Conservation (phyloP, 768 basidiomycete genomes). For the Scleroderma citrinum region DNA sequence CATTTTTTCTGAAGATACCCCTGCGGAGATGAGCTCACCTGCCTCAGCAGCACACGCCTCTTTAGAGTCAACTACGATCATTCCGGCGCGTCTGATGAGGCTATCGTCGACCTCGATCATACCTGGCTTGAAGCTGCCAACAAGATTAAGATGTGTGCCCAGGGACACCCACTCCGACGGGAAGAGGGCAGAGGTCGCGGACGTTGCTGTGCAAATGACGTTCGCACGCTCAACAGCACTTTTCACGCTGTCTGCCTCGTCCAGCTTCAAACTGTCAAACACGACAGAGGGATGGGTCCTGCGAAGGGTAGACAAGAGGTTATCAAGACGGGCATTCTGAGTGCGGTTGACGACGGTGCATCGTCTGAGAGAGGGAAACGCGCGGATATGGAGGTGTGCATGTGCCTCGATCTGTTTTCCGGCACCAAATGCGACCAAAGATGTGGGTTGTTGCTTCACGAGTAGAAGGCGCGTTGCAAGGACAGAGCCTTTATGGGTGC, state of each 20-base stretch:
- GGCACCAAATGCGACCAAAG: constrained; percentile 63
- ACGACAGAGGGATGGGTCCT: constrained; percentile 20
- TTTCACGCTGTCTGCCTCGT: constrained; percentile 7
- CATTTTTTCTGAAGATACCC: constrained; percentile 34
- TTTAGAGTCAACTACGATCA: constrained; percentile 69
- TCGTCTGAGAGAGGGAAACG: constrained; percentile 45
- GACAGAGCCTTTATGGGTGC: constrained; percentile 52
- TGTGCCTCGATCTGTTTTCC: constrained; percentile 69
- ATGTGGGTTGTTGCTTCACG: constrained; percentile 31
- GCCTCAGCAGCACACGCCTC: constrained; percentile 71
- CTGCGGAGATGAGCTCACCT: constrained; percentile 64
- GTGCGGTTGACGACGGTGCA: constrained; percentile 65
- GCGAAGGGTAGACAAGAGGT: constrained; percentile 31
- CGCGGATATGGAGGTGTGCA: constrained; percentile 51
- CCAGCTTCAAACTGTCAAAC: constrained; percentile 9
- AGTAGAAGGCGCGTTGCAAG: constrained; percentile 56
- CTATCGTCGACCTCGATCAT: constrained; percentile 72
- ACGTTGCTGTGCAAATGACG: constrained; percentile 71
- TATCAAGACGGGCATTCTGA: constrained; percentile 39
- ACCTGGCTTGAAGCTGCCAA: constrained; percentile 74
- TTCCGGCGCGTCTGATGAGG: constrained; percentile 49
- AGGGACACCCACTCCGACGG: constrained; percentile 54
- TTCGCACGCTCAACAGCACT: constrained; percentile 14
- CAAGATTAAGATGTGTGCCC: constrained; percentile 65
- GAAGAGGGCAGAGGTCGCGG: constrained; percentile 66